These are phyloP conservation scores for Zygotorulaspora sp. DNA, from an alignment of 805 yeast genomes.

Conservation along the genomic window DNA sequence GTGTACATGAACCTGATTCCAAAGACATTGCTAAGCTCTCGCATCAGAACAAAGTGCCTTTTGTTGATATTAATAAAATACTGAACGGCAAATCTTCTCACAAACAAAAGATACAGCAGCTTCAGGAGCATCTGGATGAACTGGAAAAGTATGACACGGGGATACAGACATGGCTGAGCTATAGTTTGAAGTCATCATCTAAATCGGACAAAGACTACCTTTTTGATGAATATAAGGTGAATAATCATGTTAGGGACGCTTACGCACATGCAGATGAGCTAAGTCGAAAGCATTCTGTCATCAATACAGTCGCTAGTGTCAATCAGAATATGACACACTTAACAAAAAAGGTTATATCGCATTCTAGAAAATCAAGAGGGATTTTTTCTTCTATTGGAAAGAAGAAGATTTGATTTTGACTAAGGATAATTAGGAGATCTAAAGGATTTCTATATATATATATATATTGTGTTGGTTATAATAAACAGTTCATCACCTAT, in stretches of 20 bases:
- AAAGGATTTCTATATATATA: too few species aligned
- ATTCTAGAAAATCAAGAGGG: slow-evolving; percentile 48
- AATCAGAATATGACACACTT: slow-evolving; percentile 49
- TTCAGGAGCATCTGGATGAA: slow-evolving; percentile 37
- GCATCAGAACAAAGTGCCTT: slow-evolving; percentile 40
- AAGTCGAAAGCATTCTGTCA: slow-evolving; percentile 37
- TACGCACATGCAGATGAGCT: slow-evolving; percentile 56
- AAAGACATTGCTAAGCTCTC: slow-evolving; percentile 31
- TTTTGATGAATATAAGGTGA: slow-evolving; percentile 40
- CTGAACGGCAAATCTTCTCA: slow-evolving; percentile 22
- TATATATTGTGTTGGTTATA: too few species aligned
- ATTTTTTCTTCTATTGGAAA: slow-evolving; percentile 51
- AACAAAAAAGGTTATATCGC: slow-evolving; percentile 46
- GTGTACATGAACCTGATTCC: slow-evolving; percentile 20
- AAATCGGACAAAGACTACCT: slow-evolving; percentile 31
- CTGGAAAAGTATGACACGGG: slow-evolving; percentile 48
- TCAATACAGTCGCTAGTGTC: slow-evolving; percentile 40
- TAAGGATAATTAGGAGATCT: too few species aligned
- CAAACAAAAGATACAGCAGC: slow-evolving; percentile 24
- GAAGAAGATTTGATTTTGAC: slow-evolving; percentile 46
- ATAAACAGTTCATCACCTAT: too few species aligned
- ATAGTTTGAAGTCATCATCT: slow-evolving; percentile 31
- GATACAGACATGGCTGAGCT: slow-evolving; percentile 49
- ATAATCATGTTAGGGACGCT: slow-evolving; percentile 55
- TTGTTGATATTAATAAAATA: slow-evolving; percentile 42